Conservation (phyloP, 2,329 filamentous ascomycete genomes). For the Aspergillus hortae region DNA sequence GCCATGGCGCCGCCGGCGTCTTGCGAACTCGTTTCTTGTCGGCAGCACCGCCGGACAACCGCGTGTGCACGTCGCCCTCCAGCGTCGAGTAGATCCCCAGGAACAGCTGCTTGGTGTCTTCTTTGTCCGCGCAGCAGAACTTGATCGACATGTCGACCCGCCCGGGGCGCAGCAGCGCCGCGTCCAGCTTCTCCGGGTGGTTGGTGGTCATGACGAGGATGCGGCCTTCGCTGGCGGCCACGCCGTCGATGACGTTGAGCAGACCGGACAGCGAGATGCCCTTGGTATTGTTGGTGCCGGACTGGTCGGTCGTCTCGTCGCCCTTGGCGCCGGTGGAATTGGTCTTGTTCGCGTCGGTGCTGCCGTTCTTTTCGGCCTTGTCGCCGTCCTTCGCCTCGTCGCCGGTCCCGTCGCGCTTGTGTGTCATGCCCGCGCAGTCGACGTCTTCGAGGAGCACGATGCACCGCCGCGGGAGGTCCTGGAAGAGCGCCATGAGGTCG, state of each 20-base stretch:
- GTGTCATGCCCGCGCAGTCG: slow-evolving; percentile 67
- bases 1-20: slow-evolving; percentile 1
- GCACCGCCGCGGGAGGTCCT: slow-evolving; percentile 64
- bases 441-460: slow-evolving; percentile 75
- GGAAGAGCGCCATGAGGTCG: slow-evolving; percentile 60
- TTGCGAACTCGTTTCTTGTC: background rate
- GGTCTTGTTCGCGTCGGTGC: background rate
- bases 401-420: slow-evolving; percentile 45
- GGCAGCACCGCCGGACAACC: background rate
- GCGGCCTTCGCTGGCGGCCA: slow-evolving; percentile 65
- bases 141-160: slow-evolving; percentile 63
- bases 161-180: slow-evolving; percentile 62
- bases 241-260: slow-evolving; percentile 68
- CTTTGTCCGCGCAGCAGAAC: slow-evolving; percentile 46
- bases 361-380: background rate
- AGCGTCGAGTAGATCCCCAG: slow-evolving; percentile 34
- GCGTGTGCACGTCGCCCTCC: slow-evolving; percentile 25
- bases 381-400: slow-evolving; percentile 17
- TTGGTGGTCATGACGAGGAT: slow-evolving; percentile 75
- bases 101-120: slow-evolving; percentile 39
- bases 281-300: slow-evolving; percentile 12
- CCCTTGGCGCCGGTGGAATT: background rate
- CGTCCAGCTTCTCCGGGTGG: slow-evolving; percentile 60
- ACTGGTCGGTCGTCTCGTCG: slow-evolving; percentile 3
- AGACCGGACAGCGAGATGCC: slow-evolving; percentile 64